Evolutionary conservation across 1,139 yeast genomes (phyloP).

Genomic region (Protomyces arabidopsidicola): DNA sequence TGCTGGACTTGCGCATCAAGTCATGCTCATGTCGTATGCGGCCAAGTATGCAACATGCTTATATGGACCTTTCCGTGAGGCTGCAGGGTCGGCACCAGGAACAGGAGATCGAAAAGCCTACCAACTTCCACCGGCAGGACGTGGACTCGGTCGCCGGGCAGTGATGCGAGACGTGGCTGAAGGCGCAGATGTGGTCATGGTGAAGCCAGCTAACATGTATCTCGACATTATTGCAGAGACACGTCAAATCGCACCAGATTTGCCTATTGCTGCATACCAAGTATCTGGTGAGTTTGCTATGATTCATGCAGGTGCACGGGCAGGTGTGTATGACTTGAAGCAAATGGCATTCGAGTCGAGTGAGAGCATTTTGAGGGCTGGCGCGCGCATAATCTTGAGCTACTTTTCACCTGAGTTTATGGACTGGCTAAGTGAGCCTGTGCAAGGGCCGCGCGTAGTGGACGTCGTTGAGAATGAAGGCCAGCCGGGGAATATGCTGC

Average conservation of each 20-base stretch:
- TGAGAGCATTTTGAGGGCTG: slow-evolving; percentile 89
- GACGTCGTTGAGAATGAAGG: slow-evolving; percentile 23
- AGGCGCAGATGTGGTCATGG: slow-evolving; percentile 93
- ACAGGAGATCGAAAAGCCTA: slow-evolving; percentile 89
- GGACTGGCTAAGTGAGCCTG: slow-evolving; percentile 61
- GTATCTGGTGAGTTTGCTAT: slow-evolving; percentile 97
- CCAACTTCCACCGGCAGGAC: slow-evolving; percentile 89
- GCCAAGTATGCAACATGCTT: slow-evolving; percentile 89
- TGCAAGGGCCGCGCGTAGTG: slow-evolving; percentile 3
- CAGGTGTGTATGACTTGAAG: slow-evolving; percentile 84
- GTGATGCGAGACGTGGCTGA: slow-evolving; percentile 76
- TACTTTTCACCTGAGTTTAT: slow-evolving; percentile 94
- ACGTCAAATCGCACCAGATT: slow-evolving; percentile 68
- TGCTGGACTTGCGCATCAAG: slow-evolving; percentile 80
- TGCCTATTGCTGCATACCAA: slow-evolving; percentile 91
- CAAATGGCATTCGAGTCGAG: slow-evolving; percentile 89
- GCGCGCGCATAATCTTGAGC: slow-evolving; percentile 84
- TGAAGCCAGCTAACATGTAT: slow-evolving; percentile 96
- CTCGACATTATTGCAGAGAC: slow-evolving; percentile 89
- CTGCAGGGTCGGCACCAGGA: slow-evolving; percentile 87
- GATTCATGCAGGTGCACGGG: slow-evolving; percentile 98
- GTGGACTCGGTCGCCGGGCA: slow-evolving; percentile 92
- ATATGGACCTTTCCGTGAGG: slow-evolving; percentile 97
- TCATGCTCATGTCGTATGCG: slow-evolving; percentile 85
- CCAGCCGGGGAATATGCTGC: slow-evolving; percentile 12